phyloP scores from a whole-genome alignment of 1,284 basidiomycete genomes.

The Microbotryum lychnidis-dioicae region DNA sequence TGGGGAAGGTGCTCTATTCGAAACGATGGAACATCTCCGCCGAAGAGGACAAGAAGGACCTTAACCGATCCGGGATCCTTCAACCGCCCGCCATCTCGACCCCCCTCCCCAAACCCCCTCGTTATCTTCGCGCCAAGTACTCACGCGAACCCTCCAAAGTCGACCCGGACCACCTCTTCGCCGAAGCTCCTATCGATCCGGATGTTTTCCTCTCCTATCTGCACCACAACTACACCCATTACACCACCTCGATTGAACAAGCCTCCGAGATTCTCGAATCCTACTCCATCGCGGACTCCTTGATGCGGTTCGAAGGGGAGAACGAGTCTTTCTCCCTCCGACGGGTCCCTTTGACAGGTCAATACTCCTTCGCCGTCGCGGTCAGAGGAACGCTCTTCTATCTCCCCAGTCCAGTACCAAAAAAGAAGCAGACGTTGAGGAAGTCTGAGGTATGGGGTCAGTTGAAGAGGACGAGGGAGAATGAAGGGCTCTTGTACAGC shows the following conservation, averaged over 20 bases:
- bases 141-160: constrained; percentile 53
- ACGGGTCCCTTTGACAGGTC: constrained; percentile 19
- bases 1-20: constrained; percentile 91
- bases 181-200: constrained; percentile 82
- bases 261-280: constrained; percentile 63
- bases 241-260: constrained; percentile 69
- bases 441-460: constrained; percentile 48
- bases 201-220: constrained; percentile 81
- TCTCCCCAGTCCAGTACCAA: constrained; percentile 73
- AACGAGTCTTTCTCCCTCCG: constrained; percentile 27
- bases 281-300: constrained; percentile 68
- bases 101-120: constrained; percentile 16
- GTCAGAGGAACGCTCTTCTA: constrained; percentile 69
- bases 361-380: constrained; percentile 70
- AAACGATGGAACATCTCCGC: constrained; percentile 50
- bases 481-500: constrained; percentile 36
- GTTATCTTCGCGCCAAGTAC: constrained; percentile 26
- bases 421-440: constrained; percentile 63
- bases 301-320: constrained; percentile 57
- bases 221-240: constrained; percentile 85
- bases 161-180: constrained; percentile 69
- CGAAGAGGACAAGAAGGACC: constrained; percentile 36
- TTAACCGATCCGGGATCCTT: constrained; percentile 20
- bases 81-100: constrained; percentile 3
- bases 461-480: constrained; percentile 38